A percentile compares a stretch with the other conserved stretches of the same genome.
Conservation (phyloP, 805 yeast genomes). For the Kazachstania psychrophila region DNA sequence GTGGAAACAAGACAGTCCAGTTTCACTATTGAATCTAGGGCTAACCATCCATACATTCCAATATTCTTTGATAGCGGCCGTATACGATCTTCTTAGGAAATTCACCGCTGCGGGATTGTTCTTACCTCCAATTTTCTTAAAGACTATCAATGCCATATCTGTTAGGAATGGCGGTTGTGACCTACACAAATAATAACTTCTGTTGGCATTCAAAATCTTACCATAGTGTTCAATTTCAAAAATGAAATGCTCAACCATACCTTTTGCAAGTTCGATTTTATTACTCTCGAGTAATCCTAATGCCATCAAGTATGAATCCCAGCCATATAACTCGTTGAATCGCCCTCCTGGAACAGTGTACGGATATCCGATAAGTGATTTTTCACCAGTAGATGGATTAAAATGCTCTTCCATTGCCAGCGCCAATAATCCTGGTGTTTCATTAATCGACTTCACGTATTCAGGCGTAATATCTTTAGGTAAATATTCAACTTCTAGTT, state of each 20-base stretch:
- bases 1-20: conserved; percentile 78
- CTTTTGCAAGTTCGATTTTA: conserved; percentile 61
- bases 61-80: conserved; percentile 83
- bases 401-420: conserved; percentile 53
- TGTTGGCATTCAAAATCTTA: conserved; percentile 87
- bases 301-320: conserved; percentile 94
- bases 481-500: conserved; percentile 66
- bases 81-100: conserved; percentile 52
- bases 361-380: conserved; percentile 56
- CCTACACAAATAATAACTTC: conserved; percentile 81
- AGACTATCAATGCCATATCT: conserved; percentile 73
- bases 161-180: conserved; percentile 96
- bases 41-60: conserved; percentile 62
- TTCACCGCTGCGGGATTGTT: conserved; percentile 41
- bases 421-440: conserved; percentile 76
- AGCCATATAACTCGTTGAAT: conserved; percentile 91
- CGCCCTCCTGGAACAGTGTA: conserved; percentile 96
- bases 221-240: conserved; percentile 86
- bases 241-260: conserved; percentile 84
- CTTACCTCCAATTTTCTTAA: conserved; percentile 44
- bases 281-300: conserved; percentile 66
- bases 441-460: conserved; percentile 63
- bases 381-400: conserved; percentile 43
- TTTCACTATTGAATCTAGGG: conserved; percentile 62
- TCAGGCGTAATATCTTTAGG: conserved; percentile 70